These are phyloP conservation scores for Suillus ampliporus DNA, from an alignment of 768 basidiomycete genomes.

Conservation along the genomic window DNA sequence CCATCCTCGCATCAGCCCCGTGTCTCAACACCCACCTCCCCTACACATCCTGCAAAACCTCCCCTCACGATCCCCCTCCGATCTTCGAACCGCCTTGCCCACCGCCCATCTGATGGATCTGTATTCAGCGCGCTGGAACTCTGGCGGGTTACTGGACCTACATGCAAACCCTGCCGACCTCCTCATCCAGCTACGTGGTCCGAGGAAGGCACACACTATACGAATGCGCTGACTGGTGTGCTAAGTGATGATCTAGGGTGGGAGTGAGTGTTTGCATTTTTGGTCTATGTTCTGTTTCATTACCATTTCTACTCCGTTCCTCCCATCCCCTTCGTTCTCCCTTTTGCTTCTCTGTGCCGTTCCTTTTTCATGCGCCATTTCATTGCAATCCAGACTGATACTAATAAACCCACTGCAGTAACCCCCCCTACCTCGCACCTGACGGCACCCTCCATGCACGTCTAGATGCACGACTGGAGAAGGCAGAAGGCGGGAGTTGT, in stretches of 20 bases:
- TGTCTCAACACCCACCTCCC: neutral
- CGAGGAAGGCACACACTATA: conserved; percentile 21
- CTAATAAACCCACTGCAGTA: conserved; percentile 32
- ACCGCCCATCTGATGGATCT: neutral
- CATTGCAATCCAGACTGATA: no score
- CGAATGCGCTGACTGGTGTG: conserved; percentile 41
- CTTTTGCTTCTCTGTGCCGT: neutral
- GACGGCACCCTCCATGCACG: conserved; percentile 53
- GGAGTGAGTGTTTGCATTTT: conserved; percentile 44
- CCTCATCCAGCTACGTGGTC: conserved; percentile 14
- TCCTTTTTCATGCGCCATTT: neutral
- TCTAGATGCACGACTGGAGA: conserved; percentile 51
- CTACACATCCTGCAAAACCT: neutral
- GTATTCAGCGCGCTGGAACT: neutral
- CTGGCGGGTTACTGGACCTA: neutral
- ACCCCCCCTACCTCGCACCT: conserved; percentile 51
- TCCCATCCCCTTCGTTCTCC: neutral
- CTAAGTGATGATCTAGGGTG: conserved; percentile 54
- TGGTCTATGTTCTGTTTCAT: neutral
- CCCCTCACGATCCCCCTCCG: neutral
- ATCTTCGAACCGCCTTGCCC: neutral
- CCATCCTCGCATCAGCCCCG: neutral
- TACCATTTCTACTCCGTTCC: neutral
- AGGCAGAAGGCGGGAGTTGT: conserved; percentile 23
- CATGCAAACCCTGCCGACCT: neutral